phyloP scores from a whole-genome alignment of 2,329 filamentous ascomycete genomes.

The Penicillium polonicum region DNA sequence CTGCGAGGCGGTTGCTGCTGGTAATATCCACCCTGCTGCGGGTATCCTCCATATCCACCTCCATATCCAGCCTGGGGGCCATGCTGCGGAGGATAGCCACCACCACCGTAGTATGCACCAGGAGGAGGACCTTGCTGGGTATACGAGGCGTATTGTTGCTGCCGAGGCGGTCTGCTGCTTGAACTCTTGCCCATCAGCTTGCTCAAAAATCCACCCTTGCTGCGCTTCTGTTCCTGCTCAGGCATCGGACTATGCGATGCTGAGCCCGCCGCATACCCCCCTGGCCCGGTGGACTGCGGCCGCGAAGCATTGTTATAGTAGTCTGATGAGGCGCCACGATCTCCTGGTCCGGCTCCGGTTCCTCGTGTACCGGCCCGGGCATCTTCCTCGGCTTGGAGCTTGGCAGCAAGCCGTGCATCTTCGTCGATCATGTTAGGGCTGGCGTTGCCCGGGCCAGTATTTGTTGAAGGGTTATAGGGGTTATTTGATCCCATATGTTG shows the following conservation, averaged over 20 bases:
- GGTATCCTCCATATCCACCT: slow-evolving; percentile 40
- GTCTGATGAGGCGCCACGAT: slow-evolving; percentile 43
- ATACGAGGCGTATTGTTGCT: slow-evolving; percentile 28
- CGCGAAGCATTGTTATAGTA: slow-evolving; percentile 45
- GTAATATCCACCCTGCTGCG: slow-evolving; percentile 37
- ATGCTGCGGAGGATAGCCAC: slow-evolving; percentile 32
- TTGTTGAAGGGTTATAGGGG: slow-evolving; percentile 56
- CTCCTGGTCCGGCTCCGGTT: slow-evolving; percentile 1
- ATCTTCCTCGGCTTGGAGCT: slow-evolving; percentile 81
- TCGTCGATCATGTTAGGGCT: slow-evolving; percentile 50
- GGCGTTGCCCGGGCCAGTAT: slow-evolving; percentile 1
- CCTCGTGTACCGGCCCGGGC: slow-evolving; percentile 49
- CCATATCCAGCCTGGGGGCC: slow-evolving; percentile 14
- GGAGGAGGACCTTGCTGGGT: slow-evolving; percentile 29
- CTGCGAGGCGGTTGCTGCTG: slow-evolving; percentile 47
- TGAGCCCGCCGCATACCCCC: slow-evolving; percentile 8
- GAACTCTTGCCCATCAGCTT: slow-evolving; percentile 53
- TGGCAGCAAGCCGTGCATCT: slow-evolving; percentile 72
- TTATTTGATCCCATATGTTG: slow-evolving; percentile 63
- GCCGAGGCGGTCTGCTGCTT: slow-evolving; percentile 22
- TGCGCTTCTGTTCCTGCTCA: slow-evolving; percentile 39
- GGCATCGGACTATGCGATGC: slow-evolving; percentile 28
- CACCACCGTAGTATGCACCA: slow-evolving; percentile 34
- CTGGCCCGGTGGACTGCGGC: slow-evolving; percentile 15
- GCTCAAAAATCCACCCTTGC: slow-evolving; percentile 50